Evolutionary conservation across 2,329 filamentous ascomycete species (phyloP), one percentile per base, ranked within the genome.

Genomic region (Cercospora nicotianae): DNA sequence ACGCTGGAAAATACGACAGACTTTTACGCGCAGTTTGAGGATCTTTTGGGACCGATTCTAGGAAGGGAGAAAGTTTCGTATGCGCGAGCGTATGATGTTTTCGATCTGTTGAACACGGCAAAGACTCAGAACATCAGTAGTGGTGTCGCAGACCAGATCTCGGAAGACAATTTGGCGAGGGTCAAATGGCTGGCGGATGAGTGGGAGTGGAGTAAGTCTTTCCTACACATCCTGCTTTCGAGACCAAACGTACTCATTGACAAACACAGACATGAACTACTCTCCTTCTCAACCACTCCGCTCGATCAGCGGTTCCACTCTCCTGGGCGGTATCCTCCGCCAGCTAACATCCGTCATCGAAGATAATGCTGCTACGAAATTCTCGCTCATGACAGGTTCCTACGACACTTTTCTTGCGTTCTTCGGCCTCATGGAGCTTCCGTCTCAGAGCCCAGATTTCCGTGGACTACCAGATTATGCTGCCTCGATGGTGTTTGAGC

Each of bases 81-180:
- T n/a, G 58, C 45, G 20, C 55, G 48, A n/a, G 66, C 66, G 3
- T 66, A 66, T 39, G 60, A 68, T 51, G 63, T 68, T 8, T 68
- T 68, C 10, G 64, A 66, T 36, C 31, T 69, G 20, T 23, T 69
- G n/a, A 63, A 66, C 20, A 66, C 64, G 8, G 67, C 67, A 16
- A 51, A 58, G 20, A 30, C 36, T 5, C 66, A 68, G 16, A 69
- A 69, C 33, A 30, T 33, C 1, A 42, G 64, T 5, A 33, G 42
- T 48, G 42, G 42, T 6, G 23, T 69, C 2, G 20, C 65, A 16
- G 33, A 42, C 5, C 59, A 33, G 59, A 63, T 65, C 7, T 18
- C 28, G 3, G 28, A 36, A 3, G 30, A 61, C 3, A 42, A 60
- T 33, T 48, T 69, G 33, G 20, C 36, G 26, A 33, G 65, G 45